Base-by-base conservation (phyloP, 169 alveolate species). In the Plasmodium billcollinsi region DNA sequence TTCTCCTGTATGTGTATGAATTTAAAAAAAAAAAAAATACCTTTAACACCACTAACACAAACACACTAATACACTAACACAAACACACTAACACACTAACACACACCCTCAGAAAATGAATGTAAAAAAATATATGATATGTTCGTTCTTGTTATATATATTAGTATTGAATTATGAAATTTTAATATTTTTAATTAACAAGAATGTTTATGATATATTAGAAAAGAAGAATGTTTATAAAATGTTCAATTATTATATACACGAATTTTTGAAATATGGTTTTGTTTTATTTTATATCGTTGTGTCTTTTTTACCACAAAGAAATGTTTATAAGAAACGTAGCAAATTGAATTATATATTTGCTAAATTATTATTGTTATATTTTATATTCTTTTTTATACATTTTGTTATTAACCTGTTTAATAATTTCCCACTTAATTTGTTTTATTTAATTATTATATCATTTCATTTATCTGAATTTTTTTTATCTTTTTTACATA, bases 391-490 rank as follows among this genome's bases (percentile, higher is more conserved):
- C 20, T 80, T 80, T 61, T 49, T 80, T 12, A 39, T 80, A 15
- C 90, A 80, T 72, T 80, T 67, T 69, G 1, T 69, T 45, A 21
- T 80, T 59, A 80, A 80, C 58, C 9, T 66, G 6, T 47, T n/a
- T 12, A 80, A 67, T 49, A 80, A 80, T 11, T 80, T 80, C 63
- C 90, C 90, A 3, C 72, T 80, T 0, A 66, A 80, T 61, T n/a
- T 58, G 15, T 80, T 80, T 43, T 80, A 54, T 49, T 49, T 80
- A 56, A 29, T 69, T 45, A 14, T 80, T 47, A 80, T 49, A 18
- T 15, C 21, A 7, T 80, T 80, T 62, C 90, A 80, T 69, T 80
- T 80, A 62, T 80, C 90, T 1, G 90, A 80, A 18, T 80, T 80
- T 62, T 54, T 80, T 61, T 62, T 80, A 14, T 80, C 90, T 5